These are phyloP conservation scores for Sporothrix curviconia DNA, from an alignment of 2,329 filamentous ascomycete genomes.

Conservation along the genomic window DNA sequence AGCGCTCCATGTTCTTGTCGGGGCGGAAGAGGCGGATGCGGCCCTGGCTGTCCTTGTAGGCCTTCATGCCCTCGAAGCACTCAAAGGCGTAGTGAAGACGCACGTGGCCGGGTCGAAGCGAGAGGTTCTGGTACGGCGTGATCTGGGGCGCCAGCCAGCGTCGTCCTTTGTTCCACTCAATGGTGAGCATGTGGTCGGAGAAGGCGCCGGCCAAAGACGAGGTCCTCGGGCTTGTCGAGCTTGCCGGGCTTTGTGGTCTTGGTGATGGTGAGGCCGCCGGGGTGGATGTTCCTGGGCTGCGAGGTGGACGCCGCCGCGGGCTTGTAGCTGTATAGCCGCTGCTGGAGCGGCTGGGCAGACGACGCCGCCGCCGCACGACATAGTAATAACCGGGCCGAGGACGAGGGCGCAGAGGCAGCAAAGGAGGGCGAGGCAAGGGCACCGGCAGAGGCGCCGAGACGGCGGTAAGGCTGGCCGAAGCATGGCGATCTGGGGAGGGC, in stretches of 20 bases:
- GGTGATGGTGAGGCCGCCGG: constrained; percentile 67
- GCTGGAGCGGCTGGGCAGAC: constrained; percentile 17
- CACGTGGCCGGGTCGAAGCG: constrained; percentile 91
- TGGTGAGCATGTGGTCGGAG: constrained; percentile 94
- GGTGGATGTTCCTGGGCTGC: constrained; percentile 64
- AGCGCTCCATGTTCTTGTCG: constrained; percentile 88
- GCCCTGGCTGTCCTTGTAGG: constrained; percentile 81
- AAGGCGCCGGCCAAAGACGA: constrained; percentile 88
- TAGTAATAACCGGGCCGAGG: constrained; percentile 14
- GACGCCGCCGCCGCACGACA: constrained; percentile 14
- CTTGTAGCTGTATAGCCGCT: constrained; percentile 48
- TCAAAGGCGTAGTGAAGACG: constrained; percentile 99
- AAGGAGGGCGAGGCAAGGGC: constrained; percentile 20
- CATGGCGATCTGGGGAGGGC: constrained; percentile 28
- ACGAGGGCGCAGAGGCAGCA: neutral
- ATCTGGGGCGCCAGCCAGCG: constrained; percentile 84
- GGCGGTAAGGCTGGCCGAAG: constrained; percentile 39
- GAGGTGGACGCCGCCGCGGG: constrained; percentile 42
- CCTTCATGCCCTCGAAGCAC: constrained; percentile 99
- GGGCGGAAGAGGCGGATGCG: constrained; percentile 84
- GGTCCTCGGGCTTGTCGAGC: constrained; percentile 66
- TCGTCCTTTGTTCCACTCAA: constrained; percentile 81
- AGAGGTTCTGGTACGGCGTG: constrained; percentile 92
- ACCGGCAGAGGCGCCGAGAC: constrained; percentile 28
- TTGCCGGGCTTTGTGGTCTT: constrained; percentile 70